A percentile compares a stretch with the other conserved stretches of the same genome.
phyloP scores from a whole-genome alignment of 2,329 filamentous ascomycete species.

The Blastomyces emzantsi region DNA sequence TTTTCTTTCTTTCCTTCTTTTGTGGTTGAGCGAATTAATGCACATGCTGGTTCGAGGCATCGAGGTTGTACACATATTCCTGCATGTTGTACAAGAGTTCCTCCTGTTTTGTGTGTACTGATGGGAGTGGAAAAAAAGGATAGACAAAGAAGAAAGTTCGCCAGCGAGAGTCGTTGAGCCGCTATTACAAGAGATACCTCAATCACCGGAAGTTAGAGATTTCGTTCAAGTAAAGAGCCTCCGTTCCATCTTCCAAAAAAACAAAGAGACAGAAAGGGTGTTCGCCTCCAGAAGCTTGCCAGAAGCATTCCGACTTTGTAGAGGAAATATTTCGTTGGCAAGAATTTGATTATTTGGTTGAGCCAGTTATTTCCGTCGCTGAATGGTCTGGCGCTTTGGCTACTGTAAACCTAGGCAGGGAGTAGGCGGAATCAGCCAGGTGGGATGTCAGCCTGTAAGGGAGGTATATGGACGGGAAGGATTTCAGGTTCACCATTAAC shows the following conservation, averaged over 20 bases:
- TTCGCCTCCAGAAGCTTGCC: background rate
- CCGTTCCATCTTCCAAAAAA: background rate
- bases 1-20: too few relatives aligned
- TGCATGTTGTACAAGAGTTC: background rate
- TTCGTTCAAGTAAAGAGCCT: background rate
- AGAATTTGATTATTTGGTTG: background rate
- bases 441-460: background rate
- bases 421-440: background rate
- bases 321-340: background rate
- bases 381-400: background rate
- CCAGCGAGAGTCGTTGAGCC: background rate
- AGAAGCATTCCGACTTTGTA: background rate
- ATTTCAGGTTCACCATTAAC: background rate
- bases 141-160: background rate
- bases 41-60: background rate
- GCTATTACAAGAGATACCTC: background rate
- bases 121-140: background rate
- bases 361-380: background rate
- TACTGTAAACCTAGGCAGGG: background rate
- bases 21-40: background rate
- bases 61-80: background rate
- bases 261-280: background rate
- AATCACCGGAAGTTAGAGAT: background rate
- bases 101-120: background rate
- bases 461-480: background rate